Conservation (phyloP, 2,329 filamentous ascomycete genomes). For the Fusarium torulosum region DNA sequence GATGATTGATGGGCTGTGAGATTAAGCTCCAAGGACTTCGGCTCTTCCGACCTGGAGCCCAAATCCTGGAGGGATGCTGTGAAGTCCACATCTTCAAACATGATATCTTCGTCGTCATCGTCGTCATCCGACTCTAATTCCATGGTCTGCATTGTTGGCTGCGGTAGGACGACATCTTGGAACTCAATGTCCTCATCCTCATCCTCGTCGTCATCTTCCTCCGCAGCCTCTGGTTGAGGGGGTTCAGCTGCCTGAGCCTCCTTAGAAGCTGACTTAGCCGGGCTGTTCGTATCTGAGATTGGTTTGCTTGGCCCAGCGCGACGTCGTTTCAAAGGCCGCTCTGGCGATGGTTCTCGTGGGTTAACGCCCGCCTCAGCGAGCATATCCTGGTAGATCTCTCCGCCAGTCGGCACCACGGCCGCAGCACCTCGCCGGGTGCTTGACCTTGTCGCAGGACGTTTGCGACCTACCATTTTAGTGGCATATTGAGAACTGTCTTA, state of each 20-base stretch:
- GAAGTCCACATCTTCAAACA: slow-evolving; percentile 65
- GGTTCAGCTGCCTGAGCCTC: slow-evolving; percentile 1
- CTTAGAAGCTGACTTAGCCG: not conserved
- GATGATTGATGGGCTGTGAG: slow-evolving; percentile 61
- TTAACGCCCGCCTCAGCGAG: slow-evolving; percentile 62
- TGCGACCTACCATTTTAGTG: slow-evolving; percentile 51
- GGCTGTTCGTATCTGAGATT: not conserved
- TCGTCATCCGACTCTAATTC: slow-evolving; percentile 63
- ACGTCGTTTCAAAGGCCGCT: slow-evolving; percentile 58
- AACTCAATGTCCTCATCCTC: slow-evolving; percentile 62
- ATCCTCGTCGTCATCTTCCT: slow-evolving; percentile 48
- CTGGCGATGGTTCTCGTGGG: slow-evolving; percentile 46
- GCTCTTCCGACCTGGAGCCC: slow-evolving; percentile 41
- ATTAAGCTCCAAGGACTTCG: slow-evolving; percentile 63
- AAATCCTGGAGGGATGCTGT: slow-evolving; percentile 46
- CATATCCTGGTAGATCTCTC: slow-evolving; percentile 63
- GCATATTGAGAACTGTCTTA: slow-evolving; percentile 14
- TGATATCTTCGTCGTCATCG: slow-evolving; percentile 57
- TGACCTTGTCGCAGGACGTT: slow-evolving; percentile 45
- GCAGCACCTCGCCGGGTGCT: slow-evolving; percentile 35
- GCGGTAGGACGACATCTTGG: slow-evolving; percentile 63
- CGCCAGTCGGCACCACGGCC: slow-evolving; percentile 42
- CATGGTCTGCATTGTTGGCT: slow-evolving; percentile 64
- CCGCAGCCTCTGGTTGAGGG: not conserved
- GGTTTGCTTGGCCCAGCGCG: slow-evolving; percentile 43